Percentiles rank a stretch among this genome's conserved stretches.
phyloP scores from a whole-genome alignment of 2,329 filamentous ascomycete species.

The Cytospora piceicola region DNA sequence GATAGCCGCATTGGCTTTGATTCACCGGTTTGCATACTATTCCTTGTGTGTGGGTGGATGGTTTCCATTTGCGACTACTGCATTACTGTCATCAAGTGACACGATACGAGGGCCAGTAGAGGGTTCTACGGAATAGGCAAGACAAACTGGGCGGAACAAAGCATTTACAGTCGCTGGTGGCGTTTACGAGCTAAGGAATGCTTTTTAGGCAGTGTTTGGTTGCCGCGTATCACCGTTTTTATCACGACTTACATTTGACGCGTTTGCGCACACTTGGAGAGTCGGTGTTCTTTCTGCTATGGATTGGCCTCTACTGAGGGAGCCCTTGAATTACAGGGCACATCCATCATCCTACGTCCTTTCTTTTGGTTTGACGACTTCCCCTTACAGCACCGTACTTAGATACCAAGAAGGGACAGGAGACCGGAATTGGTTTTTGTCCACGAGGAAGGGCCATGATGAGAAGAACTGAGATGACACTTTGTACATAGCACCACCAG shows the following conservation, averaged over 20 bases:
- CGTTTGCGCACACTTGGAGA: neutral
- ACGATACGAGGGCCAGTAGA: neutral
- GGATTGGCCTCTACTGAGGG: neutral
- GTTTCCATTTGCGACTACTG: neutral
- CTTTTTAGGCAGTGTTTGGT: neutral
- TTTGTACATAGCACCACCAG: slow-evolving; percentile 17
- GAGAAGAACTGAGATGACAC: slow-evolving; percentile 6
- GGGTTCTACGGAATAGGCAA: slow-evolving; percentile 3
- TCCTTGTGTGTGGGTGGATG: neutral
- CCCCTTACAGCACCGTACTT: neutral
- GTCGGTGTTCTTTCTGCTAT: slow-evolving; percentile 12
- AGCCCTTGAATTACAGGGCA: slow-evolving; percentile 2
- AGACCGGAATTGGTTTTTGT: neutral
- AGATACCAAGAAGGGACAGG: neutral
- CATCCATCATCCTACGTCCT: neutral
- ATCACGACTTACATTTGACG: slow-evolving; percentile 1
- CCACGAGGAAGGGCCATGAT: neutral
- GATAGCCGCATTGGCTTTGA: neutral
- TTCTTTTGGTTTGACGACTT: neutral
- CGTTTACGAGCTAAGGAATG: slow-evolving; percentile 4
- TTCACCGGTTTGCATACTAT: neutral
- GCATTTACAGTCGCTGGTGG: slow-evolving; percentile 20
- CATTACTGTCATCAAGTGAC: neutral
- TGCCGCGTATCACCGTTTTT: neutral
- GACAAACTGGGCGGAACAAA: slow-evolving; percentile 7